Evolutionary conservation across 2,329 filamentous ascomycete genomes (phyloP).

Genomic region (Neopestalotiopsis sp.): DNA sequence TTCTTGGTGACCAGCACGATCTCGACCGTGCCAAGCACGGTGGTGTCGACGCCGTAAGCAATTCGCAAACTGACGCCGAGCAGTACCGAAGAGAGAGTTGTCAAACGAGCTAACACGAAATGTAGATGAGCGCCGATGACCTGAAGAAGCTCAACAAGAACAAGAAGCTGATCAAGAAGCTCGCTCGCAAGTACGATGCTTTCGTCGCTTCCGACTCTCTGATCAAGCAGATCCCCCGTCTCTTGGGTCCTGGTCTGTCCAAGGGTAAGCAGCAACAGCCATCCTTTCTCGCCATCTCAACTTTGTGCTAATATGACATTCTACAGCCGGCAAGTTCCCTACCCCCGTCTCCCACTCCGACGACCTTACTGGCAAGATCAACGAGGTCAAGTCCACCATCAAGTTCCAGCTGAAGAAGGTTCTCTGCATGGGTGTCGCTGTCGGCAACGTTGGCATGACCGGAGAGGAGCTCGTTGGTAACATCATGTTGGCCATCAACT

Average conservation of each 20-base stretch:
- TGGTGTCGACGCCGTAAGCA: slow-evolving; percentile 73
- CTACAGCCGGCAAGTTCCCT: slow-evolving; percentile 96
- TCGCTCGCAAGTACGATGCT: slow-evolving; percentile 99
- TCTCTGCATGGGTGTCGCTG: slow-evolving; percentile 98
- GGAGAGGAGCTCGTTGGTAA: slow-evolving; percentile 96
- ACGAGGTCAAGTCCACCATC: slow-evolving; percentile 99
- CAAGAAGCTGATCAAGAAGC: slow-evolving; percentile 80
- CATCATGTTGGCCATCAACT: slow-evolving; percentile 99
- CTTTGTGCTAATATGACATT: neutral
- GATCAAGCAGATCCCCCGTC: slow-evolving; percentile 99
- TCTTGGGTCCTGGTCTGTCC: slow-evolving; percentile 96
- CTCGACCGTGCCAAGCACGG: slow-evolving; percentile 99
- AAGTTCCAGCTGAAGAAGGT: slow-evolving; percentile 99
- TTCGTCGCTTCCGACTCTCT: slow-evolving; percentile 96
- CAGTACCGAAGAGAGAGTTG: neutral
- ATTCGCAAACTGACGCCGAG: neutral
- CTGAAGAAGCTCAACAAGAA: slow-evolving; percentile 99
- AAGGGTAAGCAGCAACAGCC: slow-evolving; percentile 68
- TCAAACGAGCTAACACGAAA: neutral
- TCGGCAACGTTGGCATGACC: slow-evolving; percentile 98
- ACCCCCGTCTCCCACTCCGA: slow-evolving; percentile 97
- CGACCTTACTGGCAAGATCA: slow-evolving; percentile 93
- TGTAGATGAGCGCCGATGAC: slow-evolving; percentile 87
- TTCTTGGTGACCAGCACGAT: slow-evolving; percentile 84
- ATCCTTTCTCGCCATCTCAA: neutral